phyloP scores from a whole-genome alignment of 257 asterid genomes.

The Knoxia roxburghii region DNA sequence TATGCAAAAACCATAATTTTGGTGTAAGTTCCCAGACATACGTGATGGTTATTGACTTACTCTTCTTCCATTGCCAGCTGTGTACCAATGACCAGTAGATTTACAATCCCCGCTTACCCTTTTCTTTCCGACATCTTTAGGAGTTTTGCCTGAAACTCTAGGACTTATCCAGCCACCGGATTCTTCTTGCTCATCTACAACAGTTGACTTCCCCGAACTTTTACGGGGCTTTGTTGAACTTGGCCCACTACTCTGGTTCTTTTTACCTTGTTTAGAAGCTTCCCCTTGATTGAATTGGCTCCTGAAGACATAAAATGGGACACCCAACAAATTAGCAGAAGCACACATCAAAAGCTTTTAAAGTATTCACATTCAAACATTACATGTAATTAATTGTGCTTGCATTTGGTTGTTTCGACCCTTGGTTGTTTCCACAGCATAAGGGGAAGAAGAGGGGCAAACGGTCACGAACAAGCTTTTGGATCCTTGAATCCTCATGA shows the following conservation, averaged over 20 bases:
- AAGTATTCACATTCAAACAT: constrained; percentile 6
- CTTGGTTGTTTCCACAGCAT: constrained; percentile 48
- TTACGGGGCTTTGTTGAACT: constrained; percentile 45
- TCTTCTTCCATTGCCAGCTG: constrained; percentile 48
- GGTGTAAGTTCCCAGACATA: background rate
- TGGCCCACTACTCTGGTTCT: constrained; percentile 23
- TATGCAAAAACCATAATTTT: background rate
- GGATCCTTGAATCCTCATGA: constrained; percentile 73
- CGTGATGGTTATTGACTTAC: constrained; percentile 39
- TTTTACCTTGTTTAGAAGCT: constrained; percentile 29
- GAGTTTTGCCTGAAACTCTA: constrained; percentile 34
- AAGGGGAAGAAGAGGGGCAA: constrained; percentile 76
- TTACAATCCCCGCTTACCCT: constrained; percentile 65
- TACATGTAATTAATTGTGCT: constrained; percentile 77
- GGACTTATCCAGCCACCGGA: constrained; percentile 70
- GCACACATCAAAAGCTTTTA: background rate
- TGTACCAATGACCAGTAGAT: constrained; percentile 80
- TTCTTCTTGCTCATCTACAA: constrained; percentile 35
- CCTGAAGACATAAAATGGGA: constrained; percentile 38
- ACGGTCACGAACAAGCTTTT: constrained; percentile 64
- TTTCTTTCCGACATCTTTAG: constrained; percentile 72
- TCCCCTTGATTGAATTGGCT: constrained; percentile 57
- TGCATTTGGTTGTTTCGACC: constrained; percentile 31
- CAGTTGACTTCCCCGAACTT: constrained; percentile 30
- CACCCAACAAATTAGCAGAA: constrained; percentile 1